Evolutionary conservation across 2,329 filamentous ascomycete genomes (phyloP).

Genomic region (Fusarium paranaense): DNA sequence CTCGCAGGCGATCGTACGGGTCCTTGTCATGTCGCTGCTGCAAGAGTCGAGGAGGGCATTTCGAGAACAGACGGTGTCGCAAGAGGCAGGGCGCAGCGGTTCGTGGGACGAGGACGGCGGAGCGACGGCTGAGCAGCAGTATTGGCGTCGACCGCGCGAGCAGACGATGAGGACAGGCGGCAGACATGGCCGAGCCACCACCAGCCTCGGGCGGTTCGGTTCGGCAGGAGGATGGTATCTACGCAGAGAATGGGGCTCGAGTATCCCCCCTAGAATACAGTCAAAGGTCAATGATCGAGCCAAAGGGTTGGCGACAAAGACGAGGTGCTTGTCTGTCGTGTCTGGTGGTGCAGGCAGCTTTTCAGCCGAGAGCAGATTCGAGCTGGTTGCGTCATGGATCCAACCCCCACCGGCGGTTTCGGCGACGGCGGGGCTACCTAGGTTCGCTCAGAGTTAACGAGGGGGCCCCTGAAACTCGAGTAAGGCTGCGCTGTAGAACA

Average conservation of each 20-base stretch:
- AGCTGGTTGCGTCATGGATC: slow-evolving; percentile 32
- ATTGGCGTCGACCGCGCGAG: slow-evolving; percentile 15
- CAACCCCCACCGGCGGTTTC: not conserved
- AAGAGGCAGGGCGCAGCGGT: slow-evolving; percentile 9
- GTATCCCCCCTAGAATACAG: not conserved
- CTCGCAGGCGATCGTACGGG: slow-evolving; percentile 43
- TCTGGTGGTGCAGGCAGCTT: slow-evolving; percentile 25
- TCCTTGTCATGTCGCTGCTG: slow-evolving; percentile 36
- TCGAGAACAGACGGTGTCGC: slow-evolving; percentile 39
- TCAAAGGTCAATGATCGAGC: not conserved
- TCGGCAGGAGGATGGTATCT: not conserved
- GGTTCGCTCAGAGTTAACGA: not conserved
- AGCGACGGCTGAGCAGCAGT: not conserved
- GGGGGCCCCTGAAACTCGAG: not conserved
- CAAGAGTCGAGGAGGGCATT: slow-evolving; percentile 26
- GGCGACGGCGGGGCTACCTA: not conserved
- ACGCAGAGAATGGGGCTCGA: not conserved
- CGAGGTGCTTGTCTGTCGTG: slow-evolving; percentile 12
- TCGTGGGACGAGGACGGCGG: slow-evolving; percentile 9
- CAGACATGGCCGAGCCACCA: slow-evolving; percentile 28
- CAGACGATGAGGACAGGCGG: slow-evolving; percentile 28
- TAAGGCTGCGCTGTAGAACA: not conserved
- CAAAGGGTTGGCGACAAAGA: slow-evolving; percentile 2
- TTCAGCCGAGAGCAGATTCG: not conserved
- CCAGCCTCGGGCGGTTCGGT: not conserved